Base-by-base conservation (phyloP, 768 basidiomycete genomes). In the Termitomyces sp. region DNA sequence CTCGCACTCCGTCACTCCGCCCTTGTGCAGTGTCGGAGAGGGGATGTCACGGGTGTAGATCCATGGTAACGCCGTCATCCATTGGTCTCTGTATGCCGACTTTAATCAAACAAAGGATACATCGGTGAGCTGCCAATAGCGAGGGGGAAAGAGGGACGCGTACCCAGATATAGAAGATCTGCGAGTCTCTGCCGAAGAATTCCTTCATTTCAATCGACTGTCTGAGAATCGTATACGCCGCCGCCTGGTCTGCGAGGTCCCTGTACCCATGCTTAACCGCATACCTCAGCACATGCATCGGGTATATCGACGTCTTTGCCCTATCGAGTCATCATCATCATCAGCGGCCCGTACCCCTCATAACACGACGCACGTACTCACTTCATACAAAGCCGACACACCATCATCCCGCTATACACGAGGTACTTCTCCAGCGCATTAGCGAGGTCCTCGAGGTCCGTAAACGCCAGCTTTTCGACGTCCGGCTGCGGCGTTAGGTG, bases 351-450 rank as follows among this genome's bases (percentile, higher is more conserved):
- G n/a, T n/a, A n/a, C n/a, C n/a, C n/a, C n/a, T n/a, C n/a, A n/a
- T n/a, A n/a, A n/a, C n/a, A n/a, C n/a, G n/a, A n/a, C n/a, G n/a
- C n/a, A n/a, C n/a, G 18, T n/a, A 57, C 61, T 20, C 22, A 61
- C 61, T 49, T 54, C 58, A 61, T 59, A 22, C 52, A 46, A 6
- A 61, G 41, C 37, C 36, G 34, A 22, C 61, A 61, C 20, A 48
- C 46, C 26, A 46, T 34, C 49, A 59, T 61, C 7, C 58, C 61
- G 32, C 47, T 26, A 16, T 34, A 59, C 3, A 61, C 46, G 3
- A 51, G 4, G 46, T 61, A 61, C 27, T 61, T 61, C 26, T 61
- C 61, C 1, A 56, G 54, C 13, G 61, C 61, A 29, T 59, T 36
- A 12, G 57, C 53, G 1, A 61, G 50, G 5, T 36, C 53, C 5